Percentiles rank a stretch among this genome's conserved stretches.
Evolutionary conservation across 345 rosid species (phyloP).

Genomic region (Psidium friedrichsthalianum): DNA sequence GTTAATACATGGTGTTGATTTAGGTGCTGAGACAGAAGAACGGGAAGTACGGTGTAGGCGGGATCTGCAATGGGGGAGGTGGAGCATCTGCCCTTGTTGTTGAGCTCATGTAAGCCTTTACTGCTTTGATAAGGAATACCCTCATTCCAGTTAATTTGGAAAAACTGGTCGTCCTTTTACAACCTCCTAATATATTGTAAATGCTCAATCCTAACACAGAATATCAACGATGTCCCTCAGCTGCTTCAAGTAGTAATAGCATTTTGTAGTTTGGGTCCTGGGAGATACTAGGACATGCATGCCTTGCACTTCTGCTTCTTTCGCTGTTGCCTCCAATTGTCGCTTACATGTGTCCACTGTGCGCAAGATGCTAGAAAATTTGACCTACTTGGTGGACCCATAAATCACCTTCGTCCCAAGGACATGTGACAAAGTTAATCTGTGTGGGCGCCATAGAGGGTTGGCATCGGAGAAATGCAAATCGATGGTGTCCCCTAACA

Average conservation of each 20-base stretch:
- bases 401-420: background rate
- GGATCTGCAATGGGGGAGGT: conserved; percentile 96
- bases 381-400: background rate
- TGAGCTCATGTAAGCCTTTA: conserved; percentile 61
- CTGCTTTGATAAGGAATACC: conserved; percentile 10
- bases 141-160: background rate
- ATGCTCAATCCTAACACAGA: background rate
- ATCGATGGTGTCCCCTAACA: background rate
- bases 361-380: background rate
- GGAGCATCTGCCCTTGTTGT: conserved; percentile 87
- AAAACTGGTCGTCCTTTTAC: background rate
- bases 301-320: background rate
- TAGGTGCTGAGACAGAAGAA: conserved; percentile 77
- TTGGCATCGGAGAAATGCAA: background rate
- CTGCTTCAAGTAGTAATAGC: background rate
- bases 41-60: conserved; percentile 71
- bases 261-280: background rate
- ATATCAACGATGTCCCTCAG: background rate
- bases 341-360: background rate
- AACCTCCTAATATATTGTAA: background rate
- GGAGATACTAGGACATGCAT: background rate
- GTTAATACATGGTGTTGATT: background rate
- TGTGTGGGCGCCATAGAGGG: background rate
- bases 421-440: background rate
- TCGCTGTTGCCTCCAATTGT: background rate